These are phyloP conservation scores for Scheffersomyces insectosa DNA, from an alignment of 1,139 yeast species.

Conservation along the genomic window DNA sequence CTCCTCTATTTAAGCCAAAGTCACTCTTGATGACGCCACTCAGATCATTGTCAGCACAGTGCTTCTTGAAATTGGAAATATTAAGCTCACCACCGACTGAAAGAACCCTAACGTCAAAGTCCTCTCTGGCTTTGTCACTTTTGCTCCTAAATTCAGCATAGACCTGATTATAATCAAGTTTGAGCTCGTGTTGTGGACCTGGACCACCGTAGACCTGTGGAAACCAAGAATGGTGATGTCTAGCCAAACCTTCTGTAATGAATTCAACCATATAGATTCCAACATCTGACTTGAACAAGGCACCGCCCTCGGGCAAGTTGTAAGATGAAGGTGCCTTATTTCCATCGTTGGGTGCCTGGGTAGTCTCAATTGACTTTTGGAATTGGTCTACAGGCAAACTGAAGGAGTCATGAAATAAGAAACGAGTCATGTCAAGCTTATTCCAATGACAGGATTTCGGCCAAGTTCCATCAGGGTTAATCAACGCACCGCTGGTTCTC, in stretches of 20 bases:
- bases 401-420: slow-evolving; percentile 79
- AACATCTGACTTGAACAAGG: slow-evolving; percentile 49
- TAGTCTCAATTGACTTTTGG: slow-evolving; percentile 30
- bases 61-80: slow-evolving; percentile 31
- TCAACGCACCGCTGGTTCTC: slow-evolving; percentile 37
- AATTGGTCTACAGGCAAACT: slow-evolving; percentile 64
- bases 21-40: slow-evolving; percentile 33
- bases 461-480: slow-evolving; percentile 61
- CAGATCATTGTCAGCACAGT: slow-evolving; percentile 12
- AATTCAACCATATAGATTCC: slow-evolving; percentile 78
- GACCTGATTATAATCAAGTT: slow-evolving; percentile 50
- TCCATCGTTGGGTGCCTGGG: slow-evolving; percentile 18
- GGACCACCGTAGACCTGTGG: slow-evolving; percentile 58
- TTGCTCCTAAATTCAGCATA: slow-evolving; percentile 35
- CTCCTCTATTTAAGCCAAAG: slow-evolving; percentile 41
- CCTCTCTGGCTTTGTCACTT: slow-evolving; percentile 27
- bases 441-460: slow-evolving; percentile 72
- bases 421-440: slow-evolving; percentile 73
- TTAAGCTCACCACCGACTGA: slow-evolving; percentile 42
- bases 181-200: slow-evolving; percentile 57
- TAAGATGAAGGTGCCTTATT: slow-evolving; percentile 23
- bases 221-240: slow-evolving; percentile 59
- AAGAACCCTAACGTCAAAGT: slow-evolving; percentile 51
- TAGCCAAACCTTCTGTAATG: slow-evolving; percentile 62
- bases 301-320: slow-evolving; percentile 39